Base-by-base conservation (phyloP, 2,329 filamentous ascomycete genomes). In the Plectosphaerella plurivora region DNA sequence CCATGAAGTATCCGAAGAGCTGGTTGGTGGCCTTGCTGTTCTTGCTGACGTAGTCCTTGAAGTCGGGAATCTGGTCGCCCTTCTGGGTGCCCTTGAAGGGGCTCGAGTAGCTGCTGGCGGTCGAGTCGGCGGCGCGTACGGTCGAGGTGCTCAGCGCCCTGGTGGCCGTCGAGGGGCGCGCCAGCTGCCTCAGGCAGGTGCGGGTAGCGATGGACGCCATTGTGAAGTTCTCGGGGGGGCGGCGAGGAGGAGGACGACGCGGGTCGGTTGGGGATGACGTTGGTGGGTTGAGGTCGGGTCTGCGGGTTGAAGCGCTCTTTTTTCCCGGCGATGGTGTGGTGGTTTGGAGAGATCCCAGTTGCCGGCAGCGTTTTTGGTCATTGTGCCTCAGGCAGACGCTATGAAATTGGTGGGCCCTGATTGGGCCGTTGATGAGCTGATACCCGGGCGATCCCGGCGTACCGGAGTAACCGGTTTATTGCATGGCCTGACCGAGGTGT, bases 1-100 rank as follows among this genome's bases (percentile, higher is more conserved):
- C 94, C 90, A 97, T 96, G 77, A 99, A 97, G 83, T 99, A 99
- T 66, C 87, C 86, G 73, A 96, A 94, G 63, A 96, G 78, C 79
- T 92, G 88, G 77, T 96, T 96, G 66, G 79, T 79, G 61, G 77
- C 81, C 71, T 87, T 79, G 63, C 76, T 75, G 60, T 77, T 76
- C 70, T 84, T 86, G 73, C 83, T 87, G 75, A 86, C 79, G 79
- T 99, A 99, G 71, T 91, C 87, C 72, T 83, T 83, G 75, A 96
- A 97, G 76, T 89, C 86, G 62, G 94, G 94, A 68, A 97, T 88
- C 73, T 88, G 84, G 72, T 79, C 85, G 63, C 71, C 75, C 68
- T 76, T 77, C 65, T 77, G 70, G 68, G 76, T 76, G 69, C 81
- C 81, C 72, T 78, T 81, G 81, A 87, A 86, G 59, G 83, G 83